phyloP scores from a whole-genome alignment of 1,139 yeast genomes.

The Taiozyma sp. region DNA sequence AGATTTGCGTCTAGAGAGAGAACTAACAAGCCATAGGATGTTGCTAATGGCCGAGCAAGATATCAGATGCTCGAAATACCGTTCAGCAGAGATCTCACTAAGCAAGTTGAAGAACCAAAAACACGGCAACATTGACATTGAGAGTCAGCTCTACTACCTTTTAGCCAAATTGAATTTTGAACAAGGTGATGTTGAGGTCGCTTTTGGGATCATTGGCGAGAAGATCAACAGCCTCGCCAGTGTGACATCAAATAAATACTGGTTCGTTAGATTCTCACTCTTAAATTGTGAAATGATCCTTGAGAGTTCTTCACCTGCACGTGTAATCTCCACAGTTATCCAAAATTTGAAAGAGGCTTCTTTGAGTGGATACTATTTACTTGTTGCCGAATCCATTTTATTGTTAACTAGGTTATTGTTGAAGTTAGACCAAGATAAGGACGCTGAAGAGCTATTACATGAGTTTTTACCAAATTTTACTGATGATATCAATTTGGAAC shows the following conservation, averaged over 20 bases:
- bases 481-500: constrained; percentile 31
- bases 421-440: constrained; percentile 32
- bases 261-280: constrained; percentile 40
- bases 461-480: constrained; percentile 39
- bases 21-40: constrained; percentile 10
- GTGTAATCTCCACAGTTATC: constrained; percentile 40
- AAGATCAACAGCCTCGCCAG: constrained; percentile 24
- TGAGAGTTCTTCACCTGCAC: constrained; percentile 33
- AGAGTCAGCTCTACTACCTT: constrained; percentile 23
- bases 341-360: constrained; percentile 42
- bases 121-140: constrained; percentile 20
- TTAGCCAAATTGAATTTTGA: constrained; percentile 20
- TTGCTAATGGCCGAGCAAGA: constrained; percentile 12
- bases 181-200: constrained; percentile 28
- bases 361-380: constrained; percentile 34
- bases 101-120: constrained; percentile 13
- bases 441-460: constrained; percentile 33
- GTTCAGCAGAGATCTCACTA: constrained; percentile 9
- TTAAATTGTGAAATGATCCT: constrained; percentile 40
- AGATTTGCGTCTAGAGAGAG: constrained; percentile 13
- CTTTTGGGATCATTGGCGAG: constrained; percentile 33
- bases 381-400: constrained; percentile 39
- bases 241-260: constrained; percentile 32
- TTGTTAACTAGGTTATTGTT: constrained; percentile 36
- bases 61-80: constrained; percentile 14